Evolutionary conservation across 495 filamentous ascomycete genomes (phyloP).

Genomic region (Elasticomyces elasticus): DNA sequence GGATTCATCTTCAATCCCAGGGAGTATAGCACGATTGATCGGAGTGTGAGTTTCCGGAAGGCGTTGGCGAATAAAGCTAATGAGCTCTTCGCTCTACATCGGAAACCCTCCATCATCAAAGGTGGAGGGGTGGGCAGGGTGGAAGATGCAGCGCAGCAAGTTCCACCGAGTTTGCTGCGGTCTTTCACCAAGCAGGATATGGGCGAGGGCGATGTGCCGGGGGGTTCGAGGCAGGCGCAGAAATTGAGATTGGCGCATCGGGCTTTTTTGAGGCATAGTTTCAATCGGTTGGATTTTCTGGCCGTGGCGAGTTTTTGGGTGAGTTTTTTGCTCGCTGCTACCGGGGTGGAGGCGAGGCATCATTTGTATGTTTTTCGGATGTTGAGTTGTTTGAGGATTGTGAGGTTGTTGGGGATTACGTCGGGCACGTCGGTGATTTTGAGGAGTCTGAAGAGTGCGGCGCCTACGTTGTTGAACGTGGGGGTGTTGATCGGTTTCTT

Average conservation of each 20-base stretch:
- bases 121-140: background rate
- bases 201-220: slow-evolving; percentile 41
- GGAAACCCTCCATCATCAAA: slow-evolving; percentile 55
- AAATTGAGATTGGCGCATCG: slow-evolving; percentile 76
- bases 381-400: slow-evolving; percentile 86
- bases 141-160: slow-evolving; percentile 4
- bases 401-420: slow-evolving; percentile 79
- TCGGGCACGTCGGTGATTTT: slow-evolving; percentile 90
- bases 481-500: slow-evolving; percentile 96
- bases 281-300: slow-evolving; percentile 91
- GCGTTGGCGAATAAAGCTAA: slow-evolving; percentile 65
- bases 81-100: slow-evolving; percentile 67
- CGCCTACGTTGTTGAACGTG: slow-evolving; percentile 86
- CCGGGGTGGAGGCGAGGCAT: slow-evolving; percentile 51
- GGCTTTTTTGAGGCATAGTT: slow-evolving; percentile 87
- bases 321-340: slow-evolving; percentile 60
- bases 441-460: slow-evolving; percentile 88
- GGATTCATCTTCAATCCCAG: slow-evolving; percentile 79
- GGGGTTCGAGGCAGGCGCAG: slow-evolving; percentile 68
- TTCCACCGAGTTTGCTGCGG: slow-evolving; percentile 57
- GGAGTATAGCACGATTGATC: slow-evolving; percentile 74
- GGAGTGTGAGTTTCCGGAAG: slow-evolving; percentile 58
- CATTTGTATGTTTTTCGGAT: slow-evolving; percentile 89
- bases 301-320: slow-evolving; percentile 97
- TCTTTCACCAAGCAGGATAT: slow-evolving; percentile 73